A percentile compares a stretch with the other conserved stretches of the same genome.
These are phyloP conservation scores for Phytophthora hibernalis DNA, from an alignment of 352 stramenopile species.

Conservation along the genomic window DNA sequence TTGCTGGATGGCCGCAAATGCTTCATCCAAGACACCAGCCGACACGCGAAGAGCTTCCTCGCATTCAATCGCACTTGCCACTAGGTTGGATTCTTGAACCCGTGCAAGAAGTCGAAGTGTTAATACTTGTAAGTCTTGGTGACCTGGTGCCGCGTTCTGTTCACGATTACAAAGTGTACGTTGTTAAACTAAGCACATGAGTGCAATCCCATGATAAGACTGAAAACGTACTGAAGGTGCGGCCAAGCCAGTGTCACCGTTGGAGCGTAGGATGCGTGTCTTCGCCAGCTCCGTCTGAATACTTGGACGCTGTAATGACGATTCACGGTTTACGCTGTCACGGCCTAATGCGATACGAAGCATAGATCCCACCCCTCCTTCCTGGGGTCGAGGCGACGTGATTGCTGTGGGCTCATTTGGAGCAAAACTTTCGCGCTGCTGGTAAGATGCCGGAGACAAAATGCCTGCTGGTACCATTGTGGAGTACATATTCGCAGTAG, in stretches of 20 bases:
- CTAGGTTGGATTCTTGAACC: conserved; percentile 41
- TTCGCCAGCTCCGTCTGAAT: conserved; percentile 47
- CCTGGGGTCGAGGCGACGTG: conserved; percentile 35
- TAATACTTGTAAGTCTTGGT: conserved; percentile 38
- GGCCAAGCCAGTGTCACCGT: conserved; percentile 24
- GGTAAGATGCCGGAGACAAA: conserved; percentile 83
- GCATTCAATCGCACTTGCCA: conserved; percentile 38
- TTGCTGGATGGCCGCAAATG: conserved; percentile 31
- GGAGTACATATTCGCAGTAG: conserved; percentile 62
- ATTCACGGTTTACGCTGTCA: conserved; percentile 75
- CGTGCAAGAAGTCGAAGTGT: conserved; percentile 34
- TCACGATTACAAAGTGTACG: neutral
- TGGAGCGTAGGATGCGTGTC: conserved; percentile 41
- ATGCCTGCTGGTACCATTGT: conserved; percentile 51
- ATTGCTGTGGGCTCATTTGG: conserved; percentile 31
- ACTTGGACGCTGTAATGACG: conserved; percentile 34
- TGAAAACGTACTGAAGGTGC: conserved; percentile 27
- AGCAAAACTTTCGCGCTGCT: conserved; percentile 78
- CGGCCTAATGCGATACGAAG: conserved; percentile 80
- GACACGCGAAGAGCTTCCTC: conserved; percentile 50
- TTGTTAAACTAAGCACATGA: neutral
- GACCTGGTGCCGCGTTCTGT: conserved; percentile 19
- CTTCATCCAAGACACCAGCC: conserved; percentile 42
- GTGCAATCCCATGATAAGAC: neutral
- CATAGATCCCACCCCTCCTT: conserved; percentile 58